Evolutionary conservation across 2,329 filamentous ascomycete genomes (phyloP).

Genomic region (Berkeleyomyces basicola): DNA sequence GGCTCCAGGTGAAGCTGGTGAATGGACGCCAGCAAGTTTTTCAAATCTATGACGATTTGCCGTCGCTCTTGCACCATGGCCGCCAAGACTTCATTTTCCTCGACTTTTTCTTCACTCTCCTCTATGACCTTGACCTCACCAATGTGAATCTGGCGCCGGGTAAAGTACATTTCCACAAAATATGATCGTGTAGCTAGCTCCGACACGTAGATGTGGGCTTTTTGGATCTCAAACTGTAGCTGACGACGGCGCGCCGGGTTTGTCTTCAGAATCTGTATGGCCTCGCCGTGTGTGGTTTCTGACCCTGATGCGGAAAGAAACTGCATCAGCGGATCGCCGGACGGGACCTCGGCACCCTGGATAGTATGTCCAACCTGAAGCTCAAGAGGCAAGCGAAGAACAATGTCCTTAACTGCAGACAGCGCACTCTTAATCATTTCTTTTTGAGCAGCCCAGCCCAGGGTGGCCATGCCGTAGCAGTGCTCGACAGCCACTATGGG

Average conservation of each 20-base stretch:
- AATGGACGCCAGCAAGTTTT: conserved; percentile 58
- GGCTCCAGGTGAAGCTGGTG: conserved; percentile 73
- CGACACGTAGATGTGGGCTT: conserved; percentile 74
- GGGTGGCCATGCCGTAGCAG: conserved; percentile 60
- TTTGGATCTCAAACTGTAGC: conserved; percentile 76
- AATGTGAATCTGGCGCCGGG: conserved; percentile 49
- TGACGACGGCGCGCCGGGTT: conserved; percentile 35
- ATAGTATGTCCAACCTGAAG: conserved; percentile 36
- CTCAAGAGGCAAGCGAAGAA: conserved; percentile 51
- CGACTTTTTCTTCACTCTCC: conserved; percentile 24
- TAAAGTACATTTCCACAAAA: conserved; percentile 74
- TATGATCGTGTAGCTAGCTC: conserved; percentile 69
- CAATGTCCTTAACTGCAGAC: conserved; percentile 49
- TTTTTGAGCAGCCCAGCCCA: conserved; percentile 66
- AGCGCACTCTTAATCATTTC: conserved; percentile 55
- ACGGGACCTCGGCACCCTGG: conserved; percentile 17
- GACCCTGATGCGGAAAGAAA: conserved; percentile 25
- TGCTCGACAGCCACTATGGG: conserved; percentile 63
- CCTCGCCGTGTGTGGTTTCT: conserved; percentile 28
- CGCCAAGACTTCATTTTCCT: conserved; percentile 34
- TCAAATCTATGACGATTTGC: conserved; percentile 62
- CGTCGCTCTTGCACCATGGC: conserved; percentile 63
- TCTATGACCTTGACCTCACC: conserved; percentile 22
- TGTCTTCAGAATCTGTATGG: conserved; percentile 32
- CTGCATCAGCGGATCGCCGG: conserved; percentile 18